Base-by-base conservation (phyloP, 345 rosid species). In the Trapa bicornis region DNA sequence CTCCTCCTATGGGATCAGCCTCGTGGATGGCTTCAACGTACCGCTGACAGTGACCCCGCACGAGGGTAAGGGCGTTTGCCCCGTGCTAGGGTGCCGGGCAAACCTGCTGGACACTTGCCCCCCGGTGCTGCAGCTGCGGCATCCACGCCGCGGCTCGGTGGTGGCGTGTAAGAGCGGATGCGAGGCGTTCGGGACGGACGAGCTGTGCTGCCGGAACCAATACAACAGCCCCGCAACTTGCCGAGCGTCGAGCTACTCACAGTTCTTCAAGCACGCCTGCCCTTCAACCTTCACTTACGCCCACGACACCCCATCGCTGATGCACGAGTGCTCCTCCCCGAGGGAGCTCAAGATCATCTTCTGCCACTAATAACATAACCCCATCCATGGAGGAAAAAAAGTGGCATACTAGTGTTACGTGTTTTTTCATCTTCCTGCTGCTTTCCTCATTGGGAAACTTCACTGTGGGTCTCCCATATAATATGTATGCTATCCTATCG, bases 1-100 rank as follows among this genome's bases (percentile, higher is more conserved):
- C 61, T 85, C 94, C 64, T 85, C 98, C 0, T 93, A 93, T 75
- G 88, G 81, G 1, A 96, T 90, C 50, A 87, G 94, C 66, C 85
- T 93, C 45, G 98, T 93, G 7, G 98, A 93, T 71, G 98, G 97
- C 0, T 93, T 79, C 68, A 93, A 93, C 81, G 68, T 90, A 67
- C 97, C 97, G 22, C 62, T 93, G 91, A 93, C 98, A 0, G 87
- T 93, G 69, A 93, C 98, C 67, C 98, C 98, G 2, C 98, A 93
- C 57, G 97, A 90, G 71, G 98, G 98, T 10, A 72, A 74, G 57
- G 98, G 98, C 0, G 74, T 71, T 1, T 90, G 97, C 68, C 98
- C 98, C 0, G 98, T 93, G 4, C 95, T 93, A 0, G 98, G 98
- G 0, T 93, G 98, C 73, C 68, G 80, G 43, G 94, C 80, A 2